These are phyloP conservation scores for Poa pratensis DNA, from an alignment of 176 grass and related monocot species.

Conservation along the genomic window DNA sequence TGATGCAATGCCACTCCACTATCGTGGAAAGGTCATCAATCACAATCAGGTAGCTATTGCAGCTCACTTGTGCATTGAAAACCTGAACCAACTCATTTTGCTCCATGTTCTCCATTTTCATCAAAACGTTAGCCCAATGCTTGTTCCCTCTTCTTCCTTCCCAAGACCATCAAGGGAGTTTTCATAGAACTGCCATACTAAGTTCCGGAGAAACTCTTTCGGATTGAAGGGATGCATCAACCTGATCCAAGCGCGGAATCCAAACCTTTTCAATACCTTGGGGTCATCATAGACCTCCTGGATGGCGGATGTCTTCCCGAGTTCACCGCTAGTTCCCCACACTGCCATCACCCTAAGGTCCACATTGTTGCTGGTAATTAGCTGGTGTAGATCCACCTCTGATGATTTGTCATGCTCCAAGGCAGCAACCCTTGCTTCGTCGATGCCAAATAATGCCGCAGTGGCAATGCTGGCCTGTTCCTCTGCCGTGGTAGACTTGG, in stretches of 20 bases:
- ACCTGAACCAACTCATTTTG: background rate
- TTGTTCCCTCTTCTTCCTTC: background rate
- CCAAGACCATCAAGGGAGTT: background rate
- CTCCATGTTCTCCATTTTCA: background rate
- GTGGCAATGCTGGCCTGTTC: background rate
- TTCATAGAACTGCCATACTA: background rate
- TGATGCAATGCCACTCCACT: constrained; percentile 34
- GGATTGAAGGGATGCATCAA: background rate
- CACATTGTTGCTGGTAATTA: background rate
- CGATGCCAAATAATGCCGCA: background rate
- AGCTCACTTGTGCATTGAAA: background rate
- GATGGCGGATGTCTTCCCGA: background rate
- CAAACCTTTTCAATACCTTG: background rate
- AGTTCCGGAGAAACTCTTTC: background rate
- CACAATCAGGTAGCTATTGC: constrained; percentile 28
- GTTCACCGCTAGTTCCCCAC: background rate
- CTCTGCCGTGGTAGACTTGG: background rate
- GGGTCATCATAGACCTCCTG: background rate
- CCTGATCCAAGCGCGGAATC: background rate
- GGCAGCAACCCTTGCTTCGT: no score
- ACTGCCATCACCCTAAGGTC: background rate
- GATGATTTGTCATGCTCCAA: no score
- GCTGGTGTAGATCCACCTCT: no score
- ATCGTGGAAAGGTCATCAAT: background rate
- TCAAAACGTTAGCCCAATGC: background rate